Base-by-base conservation (phyloP, 148 eudicot species). In the Rhododendron mucronatum region DNA sequence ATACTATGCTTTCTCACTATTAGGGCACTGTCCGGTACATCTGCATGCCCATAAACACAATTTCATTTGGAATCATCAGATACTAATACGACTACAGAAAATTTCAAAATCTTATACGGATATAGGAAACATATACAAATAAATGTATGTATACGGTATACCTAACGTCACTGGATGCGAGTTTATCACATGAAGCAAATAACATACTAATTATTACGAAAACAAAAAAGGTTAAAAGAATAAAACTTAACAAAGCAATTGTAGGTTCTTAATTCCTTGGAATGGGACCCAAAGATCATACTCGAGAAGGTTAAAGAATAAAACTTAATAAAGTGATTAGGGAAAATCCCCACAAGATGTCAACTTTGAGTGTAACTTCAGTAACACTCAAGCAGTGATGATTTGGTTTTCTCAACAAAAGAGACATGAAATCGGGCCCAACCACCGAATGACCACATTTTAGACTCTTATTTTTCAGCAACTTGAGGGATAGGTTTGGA, bases 1-100 rank as follows among this genome's bases (percentile, higher is more conserved):
- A 85, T 88, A 28, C 93, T 94, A 80, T 96, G 98, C 89, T 89
- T 95, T 67, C 99, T 92, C 41, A 96, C 12, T n/a, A 96, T 96
- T 65, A 96, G 57, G 4, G 98, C 96, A 84, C 95, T 95, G 10
- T 96, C 98, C 20, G 99, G 95, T 63, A 96, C 99, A 90, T 96
- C 99, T 33, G 35, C 35, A 33, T 96, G 90, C 88, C 86, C 65
- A 69, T 4, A 28, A 11, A 28, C 28, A 23, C 67, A 57, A 57
- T 57, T 57, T 57, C 39, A 39, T 47, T 8, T 5, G 10, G 39
- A 78, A 33, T 65, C 79, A 80, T 47, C 23, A 53, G 65, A 1
- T 59, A 55, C 7, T 16, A 3, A 16, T 16, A 16, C 0, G 61
- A 55, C 16, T 55, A 15, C 20, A 4, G 0, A 2, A 4, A 55